Evolutionary conservation across 2,329 filamentous ascomycete species (phyloP).

Genomic region (Mycosphaerella sp.): DNA sequence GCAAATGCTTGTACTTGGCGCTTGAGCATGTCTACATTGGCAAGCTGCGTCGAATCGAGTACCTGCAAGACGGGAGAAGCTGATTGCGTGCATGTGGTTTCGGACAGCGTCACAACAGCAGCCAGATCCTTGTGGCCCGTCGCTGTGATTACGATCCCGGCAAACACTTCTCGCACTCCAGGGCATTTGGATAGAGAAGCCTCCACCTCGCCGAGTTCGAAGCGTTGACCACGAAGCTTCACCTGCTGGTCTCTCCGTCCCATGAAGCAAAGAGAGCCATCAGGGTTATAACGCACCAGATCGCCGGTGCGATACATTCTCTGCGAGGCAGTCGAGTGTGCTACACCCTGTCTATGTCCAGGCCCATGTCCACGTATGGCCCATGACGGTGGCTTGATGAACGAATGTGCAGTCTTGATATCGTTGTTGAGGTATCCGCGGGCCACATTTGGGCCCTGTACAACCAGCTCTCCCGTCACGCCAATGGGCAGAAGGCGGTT

Average conservation of each 20-base stretch:
- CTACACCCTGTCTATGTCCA: no score
- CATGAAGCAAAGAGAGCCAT: background rate
- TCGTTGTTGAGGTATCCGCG: background rate
- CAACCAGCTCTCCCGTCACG: background rate
- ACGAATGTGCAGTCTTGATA: background rate
- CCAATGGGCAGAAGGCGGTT: constrained; percentile 31
- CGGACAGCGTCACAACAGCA: background rate
- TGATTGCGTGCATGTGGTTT: background rate
- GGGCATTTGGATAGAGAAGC: no score
- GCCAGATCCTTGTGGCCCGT: background rate
- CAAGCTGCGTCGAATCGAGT: background rate
- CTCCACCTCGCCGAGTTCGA: background rate
- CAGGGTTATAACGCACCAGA: background rate
- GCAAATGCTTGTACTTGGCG: background rate
- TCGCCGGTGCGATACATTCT: constrained; percentile 1
- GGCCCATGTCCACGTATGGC: background rate
- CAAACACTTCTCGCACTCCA: background rate
- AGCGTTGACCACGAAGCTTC: background rate
- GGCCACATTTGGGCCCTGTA: background rate
- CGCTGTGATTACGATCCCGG: background rate
- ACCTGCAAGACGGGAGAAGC: background rate
- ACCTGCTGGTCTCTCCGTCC: background rate
- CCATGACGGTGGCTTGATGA: constrained; percentile 1
- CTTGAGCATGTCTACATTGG: background rate
- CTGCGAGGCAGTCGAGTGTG: no score